A percentile compares a stretch with the other conserved stretches of the same genome.
Conservation (phyloP, 768 basidiomycete genomes). For the Ramaria sp. region DNA sequence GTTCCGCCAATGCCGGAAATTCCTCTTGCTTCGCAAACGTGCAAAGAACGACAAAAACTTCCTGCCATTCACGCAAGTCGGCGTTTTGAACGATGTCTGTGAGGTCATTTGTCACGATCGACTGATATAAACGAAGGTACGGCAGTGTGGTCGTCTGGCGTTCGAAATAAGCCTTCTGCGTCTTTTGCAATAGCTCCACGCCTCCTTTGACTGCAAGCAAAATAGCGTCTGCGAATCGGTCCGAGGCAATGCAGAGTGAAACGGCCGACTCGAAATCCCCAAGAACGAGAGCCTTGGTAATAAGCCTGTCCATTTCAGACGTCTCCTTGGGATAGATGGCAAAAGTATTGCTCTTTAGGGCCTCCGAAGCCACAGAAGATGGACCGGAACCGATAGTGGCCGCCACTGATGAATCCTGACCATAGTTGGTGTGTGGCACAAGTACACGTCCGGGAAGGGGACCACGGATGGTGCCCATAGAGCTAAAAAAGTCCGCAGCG, state of each 20-base stretch:
- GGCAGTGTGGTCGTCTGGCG: slow-evolving; percentile 63
- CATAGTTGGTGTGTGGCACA: slow-evolving; percentile 73
- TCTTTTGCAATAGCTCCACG: slow-evolving; percentile 72
- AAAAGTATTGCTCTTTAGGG: slow-evolving; percentile 72
- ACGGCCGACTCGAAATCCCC: slow-evolving; percentile 96
- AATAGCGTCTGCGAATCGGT: slow-evolving; percentile 90
- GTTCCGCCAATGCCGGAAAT: slow-evolving; percentile 80
- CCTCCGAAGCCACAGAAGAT: slow-evolving; percentile 63
- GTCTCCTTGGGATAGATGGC: slow-evolving; percentile 84
- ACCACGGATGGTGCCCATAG: slow-evolving; percentile 40
- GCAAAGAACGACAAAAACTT: slow-evolving; percentile 93
- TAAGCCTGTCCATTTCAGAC: slow-evolving; percentile 74
- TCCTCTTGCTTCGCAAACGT: slow-evolving; percentile 84
- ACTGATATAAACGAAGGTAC: slow-evolving; percentile 90
- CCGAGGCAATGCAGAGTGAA: slow-evolving; percentile 76
- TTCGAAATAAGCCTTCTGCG: slow-evolving; percentile 92
- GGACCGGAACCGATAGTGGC: slow-evolving; percentile 91
- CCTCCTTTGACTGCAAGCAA: slow-evolving; percentile 89
- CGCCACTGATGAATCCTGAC: slow-evolving; percentile 82
- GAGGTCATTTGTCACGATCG: slow-evolving; percentile 86
- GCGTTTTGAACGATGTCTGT: slow-evolving; percentile 94
- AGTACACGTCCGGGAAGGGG: slow-evolving; percentile 34
- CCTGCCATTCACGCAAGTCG: slow-evolving; percentile 88
- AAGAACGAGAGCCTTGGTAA: slow-evolving; percentile 88
- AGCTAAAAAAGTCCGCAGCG: slow-evolving; percentile 84